Percentiles rank a stretch among this genome's conserved stretches.
phyloP scores from a whole-genome alignment of 345 rosid species.

The Corymbia maculata region DNA sequence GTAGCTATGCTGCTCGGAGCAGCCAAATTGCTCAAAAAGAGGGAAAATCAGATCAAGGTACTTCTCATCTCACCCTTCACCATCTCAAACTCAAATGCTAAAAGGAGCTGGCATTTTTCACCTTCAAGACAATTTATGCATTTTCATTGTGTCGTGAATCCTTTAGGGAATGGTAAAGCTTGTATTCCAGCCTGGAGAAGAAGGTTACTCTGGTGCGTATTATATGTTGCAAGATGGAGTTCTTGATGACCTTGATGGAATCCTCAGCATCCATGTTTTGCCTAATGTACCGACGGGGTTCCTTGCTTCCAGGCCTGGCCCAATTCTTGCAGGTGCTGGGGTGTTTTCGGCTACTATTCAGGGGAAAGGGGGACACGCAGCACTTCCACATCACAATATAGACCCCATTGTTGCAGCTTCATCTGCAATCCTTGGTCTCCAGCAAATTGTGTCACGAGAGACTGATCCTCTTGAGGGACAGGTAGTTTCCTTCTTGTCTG shows the following conservation, averaged over 20 bases:
- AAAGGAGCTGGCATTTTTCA: not conserved
- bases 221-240: constrained; percentile 52
- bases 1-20: constrained; percentile 79
- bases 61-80: not conserved
- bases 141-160: not conserved
- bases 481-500: constrained; percentile 14
- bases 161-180: constrained; percentile 63
- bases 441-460: constrained; percentile 68
- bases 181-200: constrained; percentile 82
- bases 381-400: constrained; percentile 34
- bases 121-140: not conserved
- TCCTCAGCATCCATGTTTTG: constrained; percentile 46
- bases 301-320: constrained; percentile 49
- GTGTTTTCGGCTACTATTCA: constrained; percentile 35
- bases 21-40: constrained; percentile 51
- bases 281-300: constrained; percentile 41
- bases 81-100: not conserved
- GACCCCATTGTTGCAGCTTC: constrained; percentile 70
- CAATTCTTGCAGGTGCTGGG: constrained; percentile 55
- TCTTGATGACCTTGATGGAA: constrained; percentile 44
- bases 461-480: constrained; percentile 54
- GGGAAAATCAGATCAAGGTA: constrained; percentile 39
- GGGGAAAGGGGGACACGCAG: constrained; percentile 61
- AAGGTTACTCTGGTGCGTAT: constrained; percentile 60
- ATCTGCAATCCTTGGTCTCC: constrained; percentile 48